These are phyloP conservation scores for Pseudozyma thailandica DNA, from an alignment of 1,284 basidiomycete genomes.

Conservation along the genomic window DNA sequence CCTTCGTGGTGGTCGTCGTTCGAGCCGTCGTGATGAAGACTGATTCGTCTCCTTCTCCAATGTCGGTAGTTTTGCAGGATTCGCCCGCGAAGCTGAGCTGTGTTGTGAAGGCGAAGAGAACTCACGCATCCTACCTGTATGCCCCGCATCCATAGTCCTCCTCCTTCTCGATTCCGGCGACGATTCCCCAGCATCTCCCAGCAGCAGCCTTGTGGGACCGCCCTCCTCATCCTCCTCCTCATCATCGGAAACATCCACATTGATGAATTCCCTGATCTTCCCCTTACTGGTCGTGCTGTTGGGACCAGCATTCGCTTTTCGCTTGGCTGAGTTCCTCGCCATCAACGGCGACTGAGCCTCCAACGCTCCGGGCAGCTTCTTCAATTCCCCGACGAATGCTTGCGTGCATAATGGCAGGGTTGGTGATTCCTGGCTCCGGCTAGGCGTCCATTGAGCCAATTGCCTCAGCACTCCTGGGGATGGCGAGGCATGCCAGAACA, in stretches of 20 bases:
- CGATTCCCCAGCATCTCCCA: conserved; percentile 36
- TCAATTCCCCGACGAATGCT: conserved; percentile 46
- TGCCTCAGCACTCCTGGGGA: conserved; percentile 40
- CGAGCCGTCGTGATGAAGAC: conserved; percentile 11
- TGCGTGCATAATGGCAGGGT: conserved; percentile 44
- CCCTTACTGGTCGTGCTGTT: conserved; percentile 9
- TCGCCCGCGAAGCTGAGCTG: conserved; percentile 8
- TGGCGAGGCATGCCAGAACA: conserved; percentile 51
- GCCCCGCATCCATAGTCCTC: conserved; percentile 35
- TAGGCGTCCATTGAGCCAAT: conserved; percentile 30
- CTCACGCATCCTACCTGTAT: conserved; percentile 35
- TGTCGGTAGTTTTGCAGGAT: neutral
- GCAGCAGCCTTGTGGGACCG: conserved; percentile 21
- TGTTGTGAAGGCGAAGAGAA: conserved; percentile 7
- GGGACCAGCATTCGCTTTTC: conserved; percentile 12
- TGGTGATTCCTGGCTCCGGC: conserved; percentile 41
- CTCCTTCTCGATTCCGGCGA: conserved; percentile 41
- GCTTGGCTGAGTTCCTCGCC: conserved; percentile 20
- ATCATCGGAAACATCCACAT: conserved; percentile 21
- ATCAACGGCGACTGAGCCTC: conserved; percentile 38
- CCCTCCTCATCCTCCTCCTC: conserved; percentile 23
- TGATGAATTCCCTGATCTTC: conserved; percentile 13
- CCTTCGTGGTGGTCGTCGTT: conserved; percentile 31
- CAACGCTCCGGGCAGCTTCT: conserved; percentile 32
- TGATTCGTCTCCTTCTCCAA: conserved; percentile 12